Evolutionary conservation across 2,329 filamentous ascomycete species (phyloP).

Genomic region (Scopulariopsis brevicaulis): DNA sequence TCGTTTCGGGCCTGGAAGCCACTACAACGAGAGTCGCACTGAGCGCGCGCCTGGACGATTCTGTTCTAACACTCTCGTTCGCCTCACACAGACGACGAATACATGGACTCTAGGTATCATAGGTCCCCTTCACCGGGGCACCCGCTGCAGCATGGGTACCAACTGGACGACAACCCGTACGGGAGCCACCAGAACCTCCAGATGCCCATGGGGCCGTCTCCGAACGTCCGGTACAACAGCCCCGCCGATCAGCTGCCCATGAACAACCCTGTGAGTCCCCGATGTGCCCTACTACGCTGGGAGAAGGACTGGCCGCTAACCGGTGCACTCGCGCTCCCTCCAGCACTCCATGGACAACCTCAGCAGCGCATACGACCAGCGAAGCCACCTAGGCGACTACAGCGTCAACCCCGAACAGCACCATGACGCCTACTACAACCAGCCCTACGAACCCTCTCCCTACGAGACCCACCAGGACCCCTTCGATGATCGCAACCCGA

Average conservation of each 20-base stretch:
- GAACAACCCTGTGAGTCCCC: constrained; percentile 65
- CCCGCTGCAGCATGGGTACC: constrained; percentile 63
- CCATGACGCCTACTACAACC: constrained; percentile 77
- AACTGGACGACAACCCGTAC: constrained; percentile 71
- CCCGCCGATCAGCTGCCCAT: constrained; percentile 68
- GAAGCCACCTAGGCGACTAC: constrained; percentile 47
- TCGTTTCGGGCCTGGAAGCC: background rate
- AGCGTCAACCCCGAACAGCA: constrained; percentile 72
- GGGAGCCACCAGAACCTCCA: constrained; percentile 44
- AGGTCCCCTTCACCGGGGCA: constrained; percentile 69
- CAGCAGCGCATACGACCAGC: constrained; percentile 31
- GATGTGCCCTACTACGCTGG: background rate
- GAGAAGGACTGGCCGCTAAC: background rate
- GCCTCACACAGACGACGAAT: constrained; percentile 38
- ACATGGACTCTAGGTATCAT: constrained; percentile 46
- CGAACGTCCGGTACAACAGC: constrained; percentile 6
- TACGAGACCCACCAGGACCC: constrained; percentile 25
- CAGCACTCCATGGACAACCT: constrained; percentile 43
- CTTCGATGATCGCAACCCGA: constrained; percentile 62
- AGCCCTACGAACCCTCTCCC: constrained; percentile 63
- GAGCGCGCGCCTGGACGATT: background rate
- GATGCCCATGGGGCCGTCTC: constrained; percentile 5
- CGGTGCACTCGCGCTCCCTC: background rate
- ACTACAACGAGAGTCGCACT: background rate
- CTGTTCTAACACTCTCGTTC: constrained; percentile 2